Evolutionary conservation across 75 land plant species (phyloP).

Genomic region (Pinus tabuliformis): DNA sequence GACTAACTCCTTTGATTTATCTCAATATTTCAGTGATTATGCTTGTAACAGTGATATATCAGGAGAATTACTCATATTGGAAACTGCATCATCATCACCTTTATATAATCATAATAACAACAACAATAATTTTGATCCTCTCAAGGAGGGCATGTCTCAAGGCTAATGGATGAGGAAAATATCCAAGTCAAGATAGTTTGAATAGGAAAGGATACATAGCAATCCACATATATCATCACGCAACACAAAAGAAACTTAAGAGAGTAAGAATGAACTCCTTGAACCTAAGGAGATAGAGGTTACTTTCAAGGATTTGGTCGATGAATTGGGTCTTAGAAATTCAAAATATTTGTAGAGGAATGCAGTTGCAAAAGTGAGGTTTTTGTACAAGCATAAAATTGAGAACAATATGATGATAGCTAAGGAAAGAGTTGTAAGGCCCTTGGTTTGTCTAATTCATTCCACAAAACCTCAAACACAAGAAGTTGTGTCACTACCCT

Average conservation of each 20-base stretch:
- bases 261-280: neutral
- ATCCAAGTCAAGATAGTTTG: too few species aligned
- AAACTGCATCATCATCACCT: too few species aligned
- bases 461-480: constrained; percentile 49
- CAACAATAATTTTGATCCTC: too few species aligned
- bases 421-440: constrained; percentile 63
- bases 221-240: too few species aligned
- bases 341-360: constrained; percentile 40
- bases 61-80: too few species aligned
- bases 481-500: constrained; percentile 79
- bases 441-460: constrained; percentile 42
- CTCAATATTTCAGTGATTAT: too few species aligned
- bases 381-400: constrained; percentile 54
- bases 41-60: too few species aligned
- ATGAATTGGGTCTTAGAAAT: neutral
- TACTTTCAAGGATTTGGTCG: constrained; percentile 1
- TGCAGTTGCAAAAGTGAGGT: constrained; percentile 55
- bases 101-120: too few species aligned
- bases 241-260: neutral
- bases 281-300: neutral
- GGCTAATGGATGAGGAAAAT: too few species aligned
- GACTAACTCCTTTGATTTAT: too few species aligned
- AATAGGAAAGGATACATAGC: too few species aligned
- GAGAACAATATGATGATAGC: constrained; percentile 70
- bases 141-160: too few species aligned